Evolutionary conservation across 2,329 filamentous ascomycete genomes (phyloP), one percentile per base, ranked within the genome.

Genomic region (Fusarium devonianum): DNA sequence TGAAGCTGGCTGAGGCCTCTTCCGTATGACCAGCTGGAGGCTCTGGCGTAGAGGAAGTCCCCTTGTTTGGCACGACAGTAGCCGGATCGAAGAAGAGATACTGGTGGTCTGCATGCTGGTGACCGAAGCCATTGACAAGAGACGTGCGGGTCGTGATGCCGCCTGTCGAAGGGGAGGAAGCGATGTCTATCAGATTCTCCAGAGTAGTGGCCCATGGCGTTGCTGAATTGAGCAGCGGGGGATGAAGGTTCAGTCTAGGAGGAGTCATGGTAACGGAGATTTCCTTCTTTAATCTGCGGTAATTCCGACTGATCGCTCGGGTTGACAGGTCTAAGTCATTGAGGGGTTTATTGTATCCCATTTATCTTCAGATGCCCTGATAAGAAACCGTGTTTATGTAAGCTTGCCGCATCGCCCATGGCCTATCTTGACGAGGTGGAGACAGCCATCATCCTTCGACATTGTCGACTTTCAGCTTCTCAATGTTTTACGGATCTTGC

Each of bases 101-200:
- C 64, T 87, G 85, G 66, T 92, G 87, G 2, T 79, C 68, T 0
- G 65, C 58, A 2, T 79, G 69, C 57, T 88, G 74, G 66, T 92
- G 86, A 1, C 75, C 66, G 66, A 91, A 92, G 29, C 86, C 86
- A 7, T 74, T 56, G 12, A 88, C 69, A 5, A 90, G 77, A 3
- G 84, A 83, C 1, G 89, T 93, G 10, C 89, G 79, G 3, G 85
- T 89, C 2, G 89, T 92, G 22, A 92, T 82, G 11, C 88, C 89
- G 50, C 89, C 89, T 0, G 86, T 91, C 42, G 81, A 73, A 0
- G 80, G 75, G 38, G 77, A 85, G 21, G 74, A 67, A 65, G 88
- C 88, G 6, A 92, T 80, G 2, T 72, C 71, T 28, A 74, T 68
- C 4, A 92, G 79, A 56, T 92, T 82, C 4, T 79, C 75, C 5